Percentiles rank a stretch among this genome's conserved stretches.
Evolutionary conservation across 768 basidiomycete species (phyloP).

Genomic region (Boletus barrowsii): DNA sequence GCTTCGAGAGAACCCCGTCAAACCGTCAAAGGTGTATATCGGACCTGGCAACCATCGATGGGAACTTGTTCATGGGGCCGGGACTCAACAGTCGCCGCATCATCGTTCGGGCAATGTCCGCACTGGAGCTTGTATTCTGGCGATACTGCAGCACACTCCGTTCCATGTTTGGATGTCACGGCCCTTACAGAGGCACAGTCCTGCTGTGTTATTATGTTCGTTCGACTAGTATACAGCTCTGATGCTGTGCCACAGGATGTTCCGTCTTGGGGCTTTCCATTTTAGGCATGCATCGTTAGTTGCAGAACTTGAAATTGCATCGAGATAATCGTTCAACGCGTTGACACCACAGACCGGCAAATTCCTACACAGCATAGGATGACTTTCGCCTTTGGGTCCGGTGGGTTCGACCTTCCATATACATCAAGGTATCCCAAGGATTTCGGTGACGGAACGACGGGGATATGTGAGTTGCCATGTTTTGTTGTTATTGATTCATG

Average conservation of each 20-base stretch:
- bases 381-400: neutral
- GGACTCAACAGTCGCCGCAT: constrained; percentile 11
- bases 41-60: neutral
- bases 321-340: neutral
- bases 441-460: neutral
- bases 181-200: constrained; percentile 6
- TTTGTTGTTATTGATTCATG: constrained; percentile 2
- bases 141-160: constrained; percentile 2
- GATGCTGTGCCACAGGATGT: too few relatives aligned
- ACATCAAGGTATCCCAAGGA: neutral
- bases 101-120: neutral
- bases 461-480: constrained; percentile 5
- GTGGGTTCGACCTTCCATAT: neutral
- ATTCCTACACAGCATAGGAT: neutral
- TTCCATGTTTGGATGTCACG: neutral
- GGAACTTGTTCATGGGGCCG: constrained; percentile 2
- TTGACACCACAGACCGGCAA: neutral
- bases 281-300: constrained; percentile 9
- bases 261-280: neutral
- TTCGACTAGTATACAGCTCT: too few relatives aligned
- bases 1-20: neutral
- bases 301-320: neutral
- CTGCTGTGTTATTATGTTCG: constrained; percentile 9
- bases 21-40: neutral
- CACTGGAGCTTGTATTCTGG: constrained; percentile 6